Evolutionary conservation across 192 early-diverging fungal genomes (phyloP).

Genomic region (Coemansia sp.): DNA sequence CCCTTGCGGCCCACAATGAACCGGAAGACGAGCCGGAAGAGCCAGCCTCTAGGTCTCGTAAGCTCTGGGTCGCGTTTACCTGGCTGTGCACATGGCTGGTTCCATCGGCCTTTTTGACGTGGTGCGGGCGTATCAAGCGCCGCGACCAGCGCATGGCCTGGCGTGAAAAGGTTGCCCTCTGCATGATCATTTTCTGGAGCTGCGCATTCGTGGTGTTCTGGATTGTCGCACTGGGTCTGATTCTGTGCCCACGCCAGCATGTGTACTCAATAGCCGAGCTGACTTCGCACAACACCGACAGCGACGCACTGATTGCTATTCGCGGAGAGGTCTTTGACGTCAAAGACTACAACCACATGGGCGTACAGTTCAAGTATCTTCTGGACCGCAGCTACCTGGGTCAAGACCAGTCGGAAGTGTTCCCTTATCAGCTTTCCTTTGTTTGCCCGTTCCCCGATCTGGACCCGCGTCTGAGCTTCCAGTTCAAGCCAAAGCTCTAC

Average conservation of each 20-base stretch:
- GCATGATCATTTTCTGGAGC: conserved; percentile 78
- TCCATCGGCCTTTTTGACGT: conserved; percentile 65
- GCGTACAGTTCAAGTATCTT: conserved; percentile 54
- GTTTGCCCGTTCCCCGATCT: conserved; percentile 59
- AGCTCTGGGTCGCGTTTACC: conserved; percentile 48
- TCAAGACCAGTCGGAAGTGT: conserved; percentile 62
- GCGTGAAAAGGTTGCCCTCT: conserved; percentile 96
- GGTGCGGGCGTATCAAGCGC: conserved; percentile 78
- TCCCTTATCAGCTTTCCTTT: conserved; percentile 69
- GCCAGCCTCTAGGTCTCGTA: conserved; percentile 44
- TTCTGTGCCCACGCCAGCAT: conserved; percentile 74
- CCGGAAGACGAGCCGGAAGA: conserved; percentile 61
- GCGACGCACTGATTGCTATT: conserved; percentile 66
- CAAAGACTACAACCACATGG: conserved; percentile 59
- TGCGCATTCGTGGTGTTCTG: conserved; percentile 82
- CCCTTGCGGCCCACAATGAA: conserved; percentile 37
- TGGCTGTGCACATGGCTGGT: conserved; percentile 60
- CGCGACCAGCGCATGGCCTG: conserved; percentile 87
- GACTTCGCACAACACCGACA: conserved; percentile 50
- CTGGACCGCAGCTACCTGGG: conserved; percentile 63
- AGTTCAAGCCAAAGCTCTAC: conserved; percentile 57
- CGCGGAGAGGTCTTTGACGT: conserved; percentile 85
- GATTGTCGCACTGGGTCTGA: conserved; percentile 71
- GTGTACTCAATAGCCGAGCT: conserved; percentile 73
- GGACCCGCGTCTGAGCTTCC: conserved; percentile 56